phyloP scores from a whole-genome alignment of 768 basidiomycete genomes.

The Pleurotus platypus region DNA sequence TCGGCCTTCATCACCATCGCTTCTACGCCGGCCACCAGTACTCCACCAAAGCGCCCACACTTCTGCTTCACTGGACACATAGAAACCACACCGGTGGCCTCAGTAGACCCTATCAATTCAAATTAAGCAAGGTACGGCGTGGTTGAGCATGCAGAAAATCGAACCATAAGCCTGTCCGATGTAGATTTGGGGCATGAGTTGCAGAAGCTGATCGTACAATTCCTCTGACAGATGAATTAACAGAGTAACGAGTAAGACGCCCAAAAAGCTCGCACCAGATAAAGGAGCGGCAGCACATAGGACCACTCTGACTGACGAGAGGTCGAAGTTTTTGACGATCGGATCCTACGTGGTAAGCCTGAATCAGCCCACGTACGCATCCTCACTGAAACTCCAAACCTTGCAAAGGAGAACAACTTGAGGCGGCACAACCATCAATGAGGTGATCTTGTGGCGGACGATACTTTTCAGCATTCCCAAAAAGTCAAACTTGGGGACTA shows the following conservation, averaged over 20 bases:
- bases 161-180: slow-evolving; percentile 59
- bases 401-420: slow-evolving; percentile 57
- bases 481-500: slow-evolving; percentile 63
- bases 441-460: slow-evolving; percentile 51
- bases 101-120: slow-evolving; percentile 54
- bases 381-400: slow-evolving; percentile 21
- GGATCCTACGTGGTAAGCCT: slow-evolving; percentile 35
- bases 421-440: slow-evolving; percentile 57
- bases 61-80: slow-evolving; percentile 46
- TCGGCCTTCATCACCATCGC: slow-evolving; percentile 55
- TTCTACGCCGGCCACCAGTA: slow-evolving; percentile 49
- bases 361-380: background rate
- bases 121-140: background rate
- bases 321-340: slow-evolving; percentile 44
- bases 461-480: slow-evolving; percentile 59
- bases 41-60: slow-evolving; percentile 56
- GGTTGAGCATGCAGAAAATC: slow-evolving; percentile 1
- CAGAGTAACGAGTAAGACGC: too few relatives aligned
- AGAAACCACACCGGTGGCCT: slow-evolving; percentile 49
- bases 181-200: slow-evolving; percentile 47
- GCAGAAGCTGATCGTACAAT: slow-evolving; percentile 43
- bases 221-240: slow-evolving; percentile 29
- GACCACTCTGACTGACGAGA: slow-evolving; percentile 40
- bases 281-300: slow-evolving; percentile 59
- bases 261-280: slow-evolving; percentile 22